Conservation (phyloP, 495 filamentous ascomycete genomes). For the Trichoderma erinaceum region DNA sequence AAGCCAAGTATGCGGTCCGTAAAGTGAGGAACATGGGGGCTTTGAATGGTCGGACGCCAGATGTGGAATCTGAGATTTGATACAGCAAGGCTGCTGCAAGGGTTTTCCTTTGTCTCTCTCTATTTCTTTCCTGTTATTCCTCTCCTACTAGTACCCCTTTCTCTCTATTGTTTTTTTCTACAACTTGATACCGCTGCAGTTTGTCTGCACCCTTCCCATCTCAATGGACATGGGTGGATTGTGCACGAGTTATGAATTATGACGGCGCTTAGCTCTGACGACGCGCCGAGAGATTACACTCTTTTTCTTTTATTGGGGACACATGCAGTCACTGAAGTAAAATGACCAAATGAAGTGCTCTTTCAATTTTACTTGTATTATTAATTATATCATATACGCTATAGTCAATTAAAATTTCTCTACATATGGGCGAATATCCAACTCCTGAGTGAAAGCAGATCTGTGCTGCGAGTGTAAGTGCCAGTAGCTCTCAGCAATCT, state of each 20-base stretch:
- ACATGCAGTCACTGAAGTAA: neutral
- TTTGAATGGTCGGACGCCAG: conserved; percentile 56
- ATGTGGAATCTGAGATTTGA: conserved; percentile 47
- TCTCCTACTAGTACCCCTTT: neutral
- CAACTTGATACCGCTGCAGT: too few species aligned
- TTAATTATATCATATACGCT: neutral
- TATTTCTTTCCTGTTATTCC: neutral
- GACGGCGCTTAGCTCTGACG: too few species aligned
- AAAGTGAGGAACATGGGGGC: conserved; percentile 51
- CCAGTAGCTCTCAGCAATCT: conserved; percentile 92
- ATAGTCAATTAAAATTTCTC: conserved; percentile 57
- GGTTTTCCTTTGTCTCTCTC: neutral
- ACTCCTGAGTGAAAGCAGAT: conserved; percentile 74
- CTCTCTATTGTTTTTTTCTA: neutral
- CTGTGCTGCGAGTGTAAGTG: conserved; percentile 78
- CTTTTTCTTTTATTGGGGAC: neutral
- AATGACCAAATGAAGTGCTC: neutral
- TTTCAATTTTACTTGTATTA: neutral
- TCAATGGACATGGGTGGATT: too few species aligned
- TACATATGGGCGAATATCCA: conserved; percentile 73
- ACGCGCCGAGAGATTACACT: too few species aligned
- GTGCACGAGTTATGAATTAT: too few species aligned
- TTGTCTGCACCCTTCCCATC: too few species aligned
- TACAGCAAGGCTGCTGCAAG: neutral
- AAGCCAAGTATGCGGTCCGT: conserved; percentile 55